Conservation (phyloP, 2,329 filamentous ascomycete species). For the Epichloe typhina region DNA sequence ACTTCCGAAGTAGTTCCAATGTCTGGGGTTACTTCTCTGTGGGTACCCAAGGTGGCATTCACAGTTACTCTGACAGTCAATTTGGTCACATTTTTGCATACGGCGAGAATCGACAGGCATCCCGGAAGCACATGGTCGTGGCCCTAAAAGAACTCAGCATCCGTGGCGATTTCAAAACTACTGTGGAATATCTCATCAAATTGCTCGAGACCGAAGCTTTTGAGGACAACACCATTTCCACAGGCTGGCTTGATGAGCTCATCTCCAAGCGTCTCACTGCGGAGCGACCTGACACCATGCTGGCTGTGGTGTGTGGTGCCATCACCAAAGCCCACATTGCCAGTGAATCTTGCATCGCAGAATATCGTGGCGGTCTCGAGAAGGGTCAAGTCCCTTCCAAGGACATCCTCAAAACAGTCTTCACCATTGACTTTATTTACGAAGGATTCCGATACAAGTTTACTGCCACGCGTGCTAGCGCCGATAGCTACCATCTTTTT, state of each 20-base stretch:
- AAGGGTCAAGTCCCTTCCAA: constrained; percentile 96
- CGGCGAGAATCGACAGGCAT: constrained; percentile 91
- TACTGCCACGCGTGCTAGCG: constrained; percentile 81
- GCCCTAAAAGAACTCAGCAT: constrained; percentile 98
- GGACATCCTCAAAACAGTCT: constrained; percentile 94
- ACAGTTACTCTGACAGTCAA: constrained; percentile 98
- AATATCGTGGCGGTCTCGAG: constrained; percentile 80
- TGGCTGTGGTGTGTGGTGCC: constrained; percentile 91
- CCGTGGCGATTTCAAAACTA: constrained; percentile 97
- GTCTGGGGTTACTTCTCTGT: constrained; percentile 99
- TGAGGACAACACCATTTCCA: constrained; percentile 98
- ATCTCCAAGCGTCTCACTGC: constrained; percentile 96
- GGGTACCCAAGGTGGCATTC: constrained; percentile 88
- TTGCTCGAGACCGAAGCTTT: constrained; percentile 95
- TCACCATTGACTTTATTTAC: constrained; percentile 97
- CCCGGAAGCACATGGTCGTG: constrained; percentile 97
- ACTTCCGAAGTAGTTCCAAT: constrained; percentile 97
- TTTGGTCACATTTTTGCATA: constrained; percentile 99
- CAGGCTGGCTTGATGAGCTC: constrained; percentile 95
- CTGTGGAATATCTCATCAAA: constrained; percentile 98
- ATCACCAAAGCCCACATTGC: constrained; percentile 89
- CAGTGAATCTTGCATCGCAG: constrained; percentile 77
- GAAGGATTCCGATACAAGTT: constrained; percentile 96
- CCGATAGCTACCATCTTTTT: constrained; percentile 93
- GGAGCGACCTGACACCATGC: constrained; percentile 82